Evolutionary conservation across 371 early-diverging fungal genomes (phyloP).

Genomic region (Catenaria anguillulae): DNA sequence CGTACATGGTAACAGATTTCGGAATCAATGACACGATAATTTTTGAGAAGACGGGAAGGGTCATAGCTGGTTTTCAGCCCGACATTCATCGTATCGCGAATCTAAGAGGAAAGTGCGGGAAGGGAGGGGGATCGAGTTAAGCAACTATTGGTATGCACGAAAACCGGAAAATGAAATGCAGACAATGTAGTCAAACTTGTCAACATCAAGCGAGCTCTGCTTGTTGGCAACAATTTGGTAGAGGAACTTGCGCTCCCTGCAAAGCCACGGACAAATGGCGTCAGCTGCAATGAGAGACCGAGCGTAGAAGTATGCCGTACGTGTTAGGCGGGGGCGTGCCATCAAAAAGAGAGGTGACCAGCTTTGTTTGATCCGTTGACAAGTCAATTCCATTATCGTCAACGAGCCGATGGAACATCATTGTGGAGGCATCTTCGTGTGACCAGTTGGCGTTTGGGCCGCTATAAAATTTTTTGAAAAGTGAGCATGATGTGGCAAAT

Average conservation of each 20-base stretch:
- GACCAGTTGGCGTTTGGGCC: constrained; percentile 38
- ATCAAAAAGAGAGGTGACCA: constrained; percentile 72
- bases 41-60: constrained; percentile 55
- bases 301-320: too few species aligned
- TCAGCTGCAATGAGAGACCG: too few species aligned
- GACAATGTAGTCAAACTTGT: constrained; percentile 91
- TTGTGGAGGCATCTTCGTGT: constrained; percentile 76
- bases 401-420: constrained; percentile 74
- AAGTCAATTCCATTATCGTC: constrained; percentile 65
- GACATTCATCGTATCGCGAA: too few species aligned
- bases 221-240: constrained; percentile 95
- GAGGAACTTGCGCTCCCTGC: constrained; percentile 41
- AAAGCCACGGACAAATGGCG: too few species aligned
- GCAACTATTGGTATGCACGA: too few species aligned
- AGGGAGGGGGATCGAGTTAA: too few species aligned
- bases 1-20: constrained; percentile 79
- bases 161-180: too few species aligned
- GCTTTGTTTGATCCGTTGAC: constrained; percentile 42
- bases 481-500: too few species aligned
- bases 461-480: too few species aligned
- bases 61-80: constrained; percentile 71
- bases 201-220: constrained; percentile 84
- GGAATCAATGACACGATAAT: constrained; percentile 68
- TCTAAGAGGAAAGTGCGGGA: too few species aligned
- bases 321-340: constrained; percentile 35